Base-by-base conservation (phyloP, 768 basidiomycete species). In the Imleria badia region DNA sequence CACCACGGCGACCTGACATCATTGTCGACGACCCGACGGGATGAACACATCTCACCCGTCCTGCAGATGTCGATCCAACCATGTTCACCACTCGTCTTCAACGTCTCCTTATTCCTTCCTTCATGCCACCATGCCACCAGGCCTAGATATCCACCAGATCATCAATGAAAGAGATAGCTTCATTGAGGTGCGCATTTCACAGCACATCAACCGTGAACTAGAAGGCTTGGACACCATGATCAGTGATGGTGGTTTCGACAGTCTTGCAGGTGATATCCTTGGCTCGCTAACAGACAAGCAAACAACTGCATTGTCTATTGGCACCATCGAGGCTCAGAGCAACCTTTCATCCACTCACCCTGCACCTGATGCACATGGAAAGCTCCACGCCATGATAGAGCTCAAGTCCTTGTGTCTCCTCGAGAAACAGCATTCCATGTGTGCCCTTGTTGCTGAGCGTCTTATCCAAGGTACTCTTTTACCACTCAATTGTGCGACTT, bases 131-230 rank as follows among this genome's bases (percentile, higher is more conserved):
- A 91, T 92, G 84, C 96, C 97, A 0, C 74, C 80, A 10, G 96
- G 96, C 15, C 83, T 99, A 29, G 97, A 99, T 69, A 91, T 95
- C 5, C 88, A 95, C 62, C 84, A 92, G 60, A 81, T 98, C 56
- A 79, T 94, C 64, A 88, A 91, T 59, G 97, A 99, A 72, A 85
- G 96, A 7, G 92, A 96, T 60, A 82, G 91, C 11, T 95, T 84
- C 70, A 84, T 98, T 52, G 91, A 97, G 63, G 88, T 89, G 5
- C 85, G 96, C 20, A 84, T 98, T 47, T 81, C 85, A 38, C 92
- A 97, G 72, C 85, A 97, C 34, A 87, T 96, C n/a, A n/a, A n/a
- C 49, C 81, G 81, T 17, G 97, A 99, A 68, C 83, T 99, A 19
- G 87, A 91, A 66, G 73, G 75, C 39, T 67, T 97, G 63, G 85